A percentile compares a stretch with the other conserved stretches of the same genome.
These are phyloP conservation scores for Pyrenophora tritici-repentis DNA, from an alignment of 2,329 filamentous ascomycete genomes.

Conservation along the genomic window DNA sequence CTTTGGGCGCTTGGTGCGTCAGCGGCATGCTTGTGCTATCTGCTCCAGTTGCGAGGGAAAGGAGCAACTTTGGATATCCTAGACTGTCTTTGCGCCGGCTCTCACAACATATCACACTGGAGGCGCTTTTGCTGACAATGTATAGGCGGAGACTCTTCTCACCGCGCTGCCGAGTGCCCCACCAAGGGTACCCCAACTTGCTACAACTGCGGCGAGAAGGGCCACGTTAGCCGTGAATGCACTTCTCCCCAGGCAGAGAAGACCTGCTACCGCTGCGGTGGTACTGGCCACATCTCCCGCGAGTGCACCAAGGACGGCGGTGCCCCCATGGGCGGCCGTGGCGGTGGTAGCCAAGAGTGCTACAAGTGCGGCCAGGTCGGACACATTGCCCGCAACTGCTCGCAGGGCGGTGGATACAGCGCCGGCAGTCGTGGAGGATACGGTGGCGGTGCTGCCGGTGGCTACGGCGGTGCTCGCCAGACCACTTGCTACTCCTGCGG, in stretches of 20 bases:
- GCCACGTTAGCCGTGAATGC: slow-evolving; percentile 77
- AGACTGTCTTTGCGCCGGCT: not conserved
- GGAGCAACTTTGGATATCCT: not conserved
- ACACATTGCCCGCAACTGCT: slow-evolving; percentile 93
- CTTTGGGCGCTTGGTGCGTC: not conserved
- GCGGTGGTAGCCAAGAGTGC: slow-evolving; percentile 66
- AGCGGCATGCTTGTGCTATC: not conserved
- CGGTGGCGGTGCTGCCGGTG: slow-evolving; percentile 53
- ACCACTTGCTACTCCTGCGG: slow-evolving; percentile 96
- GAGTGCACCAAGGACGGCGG: slow-evolving; percentile 68
- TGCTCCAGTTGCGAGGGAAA: not conserved
- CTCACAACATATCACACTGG: not conserved
- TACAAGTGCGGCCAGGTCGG: slow-evolving; percentile 98
- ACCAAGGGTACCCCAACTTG: slow-evolving; percentile 56
- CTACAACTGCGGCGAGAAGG: slow-evolving; percentile 56
- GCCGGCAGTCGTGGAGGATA: slow-evolving; percentile 56
- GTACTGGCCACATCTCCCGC: slow-evolving; percentile 87
- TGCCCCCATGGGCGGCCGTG: slow-evolving; percentile 52
- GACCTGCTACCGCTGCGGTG: slow-evolving; percentile 74
- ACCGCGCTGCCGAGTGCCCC: slow-evolving; percentile 58
- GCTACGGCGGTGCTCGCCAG: slow-evolving; percentile 49
- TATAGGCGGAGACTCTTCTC: slow-evolving; percentile 55
- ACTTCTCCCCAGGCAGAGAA: slow-evolving; percentile 86
- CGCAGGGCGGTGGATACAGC: slow-evolving; percentile 59
- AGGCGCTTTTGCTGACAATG: slow-evolving; percentile 16